These are phyloP conservation scores for Vishniacozyma victoriae DNA, from an alignment of 768 basidiomycete genomes.

Conservation along the genomic window DNA sequence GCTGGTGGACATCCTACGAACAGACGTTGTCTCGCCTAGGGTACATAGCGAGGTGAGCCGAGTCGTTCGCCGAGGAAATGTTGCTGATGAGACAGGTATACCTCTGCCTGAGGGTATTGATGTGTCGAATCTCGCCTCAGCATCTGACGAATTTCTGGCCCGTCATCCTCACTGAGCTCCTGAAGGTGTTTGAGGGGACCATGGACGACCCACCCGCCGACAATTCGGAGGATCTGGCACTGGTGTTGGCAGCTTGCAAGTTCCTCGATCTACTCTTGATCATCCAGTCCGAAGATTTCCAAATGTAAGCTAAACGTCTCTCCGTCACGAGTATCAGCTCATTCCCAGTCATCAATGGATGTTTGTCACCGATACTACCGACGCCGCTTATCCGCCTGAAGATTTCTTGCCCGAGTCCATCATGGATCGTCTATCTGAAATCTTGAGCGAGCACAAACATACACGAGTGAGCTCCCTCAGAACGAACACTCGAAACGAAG, in stretches of 20 bases:
- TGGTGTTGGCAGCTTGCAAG: constrained; percentile 85
- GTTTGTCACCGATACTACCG: constrained; percentile 94
- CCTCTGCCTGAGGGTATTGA: constrained; percentile 80
- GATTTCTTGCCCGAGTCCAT: constrained; percentile 73
- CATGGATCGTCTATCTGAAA: constrained; percentile 83
- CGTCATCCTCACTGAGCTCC: constrained; percentile 83
- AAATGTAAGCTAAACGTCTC: constrained; percentile 62
- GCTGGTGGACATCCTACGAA: constrained; percentile 80
- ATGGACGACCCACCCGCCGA: constrained; percentile 67
- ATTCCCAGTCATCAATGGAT: constrained; percentile 82
- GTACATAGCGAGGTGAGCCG: constrained; percentile 77
- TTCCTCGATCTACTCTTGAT: constrained; percentile 87
- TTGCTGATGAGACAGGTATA: constrained; percentile 52
- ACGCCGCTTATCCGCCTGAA: constrained; percentile 82
- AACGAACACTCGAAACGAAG: neutral
- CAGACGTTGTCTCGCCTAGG: constrained; percentile 66
- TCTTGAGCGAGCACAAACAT: constrained; percentile 53
- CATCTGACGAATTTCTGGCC: constrained; percentile 97
- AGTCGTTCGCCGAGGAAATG: neutral
- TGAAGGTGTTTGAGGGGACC: constrained; percentile 80
- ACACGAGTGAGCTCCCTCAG: constrained; percentile 2
- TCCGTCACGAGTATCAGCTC: neutral
- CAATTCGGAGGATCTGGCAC: constrained; percentile 73
- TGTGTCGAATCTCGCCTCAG: constrained; percentile 83
- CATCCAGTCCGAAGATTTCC: constrained; percentile 94